phyloP scores from a whole-genome alignment of 2,329 filamentous ascomycete species.

The Aspergillus costaricaensis region DNA sequence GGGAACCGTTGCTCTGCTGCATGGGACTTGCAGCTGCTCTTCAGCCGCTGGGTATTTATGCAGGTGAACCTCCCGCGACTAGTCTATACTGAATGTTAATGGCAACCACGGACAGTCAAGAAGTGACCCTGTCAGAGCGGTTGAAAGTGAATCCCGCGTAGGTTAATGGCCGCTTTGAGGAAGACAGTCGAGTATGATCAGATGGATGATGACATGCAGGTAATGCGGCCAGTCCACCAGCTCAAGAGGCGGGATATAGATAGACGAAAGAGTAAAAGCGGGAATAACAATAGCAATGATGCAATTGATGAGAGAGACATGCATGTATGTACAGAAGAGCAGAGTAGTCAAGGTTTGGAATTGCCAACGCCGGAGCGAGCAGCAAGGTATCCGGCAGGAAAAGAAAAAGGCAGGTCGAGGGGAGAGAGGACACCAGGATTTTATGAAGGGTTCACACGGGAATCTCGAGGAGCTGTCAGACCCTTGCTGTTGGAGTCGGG shows the following conservation, averaged over 20 bases:
- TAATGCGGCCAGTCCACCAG: neutral
- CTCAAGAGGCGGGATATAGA: neutral
- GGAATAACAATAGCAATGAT: neutral
- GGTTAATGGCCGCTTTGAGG: neutral
- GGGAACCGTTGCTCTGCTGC: constrained; percentile 30
- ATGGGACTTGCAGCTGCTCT: constrained; percentile 25
- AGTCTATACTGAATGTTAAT: constrained; percentile 8
- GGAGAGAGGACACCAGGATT: constrained; percentile 12
- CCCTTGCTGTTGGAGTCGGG: constrained; percentile 14
- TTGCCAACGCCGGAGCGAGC: neutral
- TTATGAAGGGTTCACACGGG: constrained; percentile 19
- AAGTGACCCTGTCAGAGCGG: neutral
- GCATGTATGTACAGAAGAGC: constrained; percentile 16
- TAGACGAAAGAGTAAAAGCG: neutral
- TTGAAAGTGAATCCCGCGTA: neutral
- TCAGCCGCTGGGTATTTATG: constrained; percentile 19
- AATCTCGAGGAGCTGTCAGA: constrained; percentile 25
- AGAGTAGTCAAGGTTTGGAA: neutral
- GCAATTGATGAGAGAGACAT: neutral
- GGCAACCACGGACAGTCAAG: constrained; percentile 2
- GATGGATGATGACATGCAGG: neutral
- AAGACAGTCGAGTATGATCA: neutral
- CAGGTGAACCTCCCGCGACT: constrained; percentile 20
- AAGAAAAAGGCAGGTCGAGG: neutral
- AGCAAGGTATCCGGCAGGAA: constrained; percentile 7